Conservation (phyloP, 2,329 filamentous ascomycete genomes). For the Samsoniella hepiali region DNA sequence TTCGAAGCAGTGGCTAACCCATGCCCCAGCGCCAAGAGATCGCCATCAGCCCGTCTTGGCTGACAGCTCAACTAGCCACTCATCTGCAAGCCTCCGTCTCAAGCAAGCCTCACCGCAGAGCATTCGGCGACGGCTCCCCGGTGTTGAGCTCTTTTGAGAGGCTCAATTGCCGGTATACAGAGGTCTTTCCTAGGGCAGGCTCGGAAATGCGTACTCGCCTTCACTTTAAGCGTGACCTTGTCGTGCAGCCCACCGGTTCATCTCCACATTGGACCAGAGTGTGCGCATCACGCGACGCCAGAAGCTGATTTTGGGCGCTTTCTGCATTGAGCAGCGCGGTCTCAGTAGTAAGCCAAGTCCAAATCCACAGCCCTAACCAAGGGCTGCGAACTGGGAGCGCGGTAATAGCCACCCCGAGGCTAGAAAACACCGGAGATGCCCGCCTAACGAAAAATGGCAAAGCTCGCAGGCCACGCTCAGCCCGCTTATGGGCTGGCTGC, state of each 20-base stretch:
- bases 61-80: not conserved
- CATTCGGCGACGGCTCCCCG: not conserved
- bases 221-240: constrained; percentile 1
- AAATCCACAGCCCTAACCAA: not conserved
- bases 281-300: constrained; percentile 8
- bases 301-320: not conserved
- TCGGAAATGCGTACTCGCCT: not conserved
- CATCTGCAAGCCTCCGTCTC: not conserved
- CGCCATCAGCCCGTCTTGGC: constrained; percentile 8
- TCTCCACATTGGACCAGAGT: constrained; percentile 4
- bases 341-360: not conserved
- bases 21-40: not conserved
- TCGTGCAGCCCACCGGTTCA: not conserved
- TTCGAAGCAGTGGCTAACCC: not conserved
- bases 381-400: not conserved
- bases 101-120: not conserved
- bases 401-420: not conserved
- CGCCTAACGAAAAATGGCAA: not conserved
- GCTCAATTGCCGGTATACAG: not conserved
- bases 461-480: not conserved
- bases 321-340: not conserved
- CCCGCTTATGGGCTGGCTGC: not conserved
- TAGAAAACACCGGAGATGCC: constrained; percentile 1
- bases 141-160: not conserved
- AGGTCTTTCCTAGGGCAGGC: not conserved